These are phyloP conservation scores for Beauveria scarabaeidicola DNA, from an alignment of 2,329 filamentous ascomycete species.

Conservation along the genomic window DNA sequence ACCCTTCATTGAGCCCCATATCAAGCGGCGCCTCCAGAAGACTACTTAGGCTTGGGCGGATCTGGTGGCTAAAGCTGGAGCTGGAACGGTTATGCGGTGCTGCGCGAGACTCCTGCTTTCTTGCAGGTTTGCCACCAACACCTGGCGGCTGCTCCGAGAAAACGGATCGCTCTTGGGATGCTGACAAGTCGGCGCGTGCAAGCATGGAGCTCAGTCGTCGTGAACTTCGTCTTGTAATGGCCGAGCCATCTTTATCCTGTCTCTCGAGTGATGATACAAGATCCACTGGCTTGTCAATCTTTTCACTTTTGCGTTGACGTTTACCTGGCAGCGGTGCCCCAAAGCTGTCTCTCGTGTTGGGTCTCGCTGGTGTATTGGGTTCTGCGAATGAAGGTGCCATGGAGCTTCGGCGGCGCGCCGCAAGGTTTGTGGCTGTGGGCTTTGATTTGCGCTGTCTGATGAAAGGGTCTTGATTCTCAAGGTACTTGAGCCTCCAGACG, in stretches of 20 bases:
- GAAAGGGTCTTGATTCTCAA: constrained; percentile 56
- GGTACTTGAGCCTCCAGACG: constrained; percentile 75
- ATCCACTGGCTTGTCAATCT: constrained; percentile 45
- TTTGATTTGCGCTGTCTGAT: constrained; percentile 37
- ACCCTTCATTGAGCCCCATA: constrained; percentile 60
- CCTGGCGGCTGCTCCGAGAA: constrained; percentile 59
- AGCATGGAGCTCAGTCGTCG: constrained; percentile 86
- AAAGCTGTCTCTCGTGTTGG: constrained; percentile 69
- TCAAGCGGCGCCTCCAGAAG: constrained; percentile 62
- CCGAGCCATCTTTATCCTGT: constrained; percentile 46
- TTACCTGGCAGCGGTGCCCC: constrained; percentile 50
- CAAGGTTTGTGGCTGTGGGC: constrained; percentile 38
- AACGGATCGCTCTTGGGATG: constrained; percentile 71
- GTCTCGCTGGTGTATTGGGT: constrained; percentile 65
- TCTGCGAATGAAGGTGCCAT: constrained; percentile 65
- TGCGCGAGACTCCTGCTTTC: constrained; percentile 63
- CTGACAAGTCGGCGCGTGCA: constrained; percentile 76
- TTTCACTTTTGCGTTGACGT: constrained; percentile 43
- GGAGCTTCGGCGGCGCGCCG: constrained; percentile 49
- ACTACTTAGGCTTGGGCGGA: constrained; percentile 48
- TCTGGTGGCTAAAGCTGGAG: constrained; percentile 35
- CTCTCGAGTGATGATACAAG: constrained; percentile 65
- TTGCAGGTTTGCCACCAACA: constrained; percentile 35
- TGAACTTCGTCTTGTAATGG: constrained; percentile 49
- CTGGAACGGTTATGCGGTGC: constrained; percentile 32